phyloP scores from a whole-genome alignment of 306 rosid genomes.

The Styphnolobium japonicum region DNA sequence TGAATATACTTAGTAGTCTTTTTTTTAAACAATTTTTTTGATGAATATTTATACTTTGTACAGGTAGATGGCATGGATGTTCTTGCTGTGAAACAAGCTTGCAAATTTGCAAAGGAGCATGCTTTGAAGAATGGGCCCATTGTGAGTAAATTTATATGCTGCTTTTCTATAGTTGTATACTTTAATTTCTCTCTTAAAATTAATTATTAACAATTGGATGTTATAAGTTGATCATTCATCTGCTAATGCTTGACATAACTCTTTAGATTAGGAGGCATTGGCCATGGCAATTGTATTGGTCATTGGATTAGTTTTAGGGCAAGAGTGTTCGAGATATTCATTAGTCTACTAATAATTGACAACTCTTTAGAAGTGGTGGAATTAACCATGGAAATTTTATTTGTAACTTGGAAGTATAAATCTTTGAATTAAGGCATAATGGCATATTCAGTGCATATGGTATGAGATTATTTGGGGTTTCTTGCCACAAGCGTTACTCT shows the following conservation, averaged over 20 bases:
- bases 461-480: not conserved
- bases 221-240: not conserved
- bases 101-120: slow-evolving; percentile 91
- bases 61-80: slow-evolving; percentile 99
- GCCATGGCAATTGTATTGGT: not conserved
- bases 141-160: slow-evolving; percentile 60
- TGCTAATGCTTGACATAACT: not conserved
- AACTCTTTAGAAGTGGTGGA: not conserved
- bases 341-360: not conserved
- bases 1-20: not conserved
- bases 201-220: not conserved
- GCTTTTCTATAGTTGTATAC: not conserved
- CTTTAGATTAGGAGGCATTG: not conserved
- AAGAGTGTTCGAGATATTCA: not conserved
- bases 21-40: not conserved
- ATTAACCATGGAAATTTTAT: not conserved
- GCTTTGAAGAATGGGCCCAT: slow-evolving; percentile 93
- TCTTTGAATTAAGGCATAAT: not conserved
- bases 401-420: not conserved
- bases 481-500: not conserved
- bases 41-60: slow-evolving; percentile 15
- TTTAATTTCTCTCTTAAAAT: not conserved
- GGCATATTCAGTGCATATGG: not conserved
- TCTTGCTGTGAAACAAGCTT: slow-evolving; percentile 93
- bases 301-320: not conserved